Base-by-base conservation (phyloP, 306 rosid genomes). In the Begonia peltatifolia region DNA sequence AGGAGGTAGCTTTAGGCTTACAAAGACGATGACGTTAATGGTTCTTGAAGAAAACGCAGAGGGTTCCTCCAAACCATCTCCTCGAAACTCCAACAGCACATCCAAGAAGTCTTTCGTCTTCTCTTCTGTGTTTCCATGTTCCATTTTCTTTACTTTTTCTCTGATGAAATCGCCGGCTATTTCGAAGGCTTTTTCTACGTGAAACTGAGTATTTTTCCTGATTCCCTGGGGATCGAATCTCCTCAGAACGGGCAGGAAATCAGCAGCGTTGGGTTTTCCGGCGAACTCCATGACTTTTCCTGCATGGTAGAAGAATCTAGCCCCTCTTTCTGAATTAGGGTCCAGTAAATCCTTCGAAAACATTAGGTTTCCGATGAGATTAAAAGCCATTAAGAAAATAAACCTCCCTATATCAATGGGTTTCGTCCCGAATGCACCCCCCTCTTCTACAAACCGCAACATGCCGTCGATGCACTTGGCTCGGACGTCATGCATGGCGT, bases 231-330 rank as follows among this genome's bases (percentile, higher is more conserved):
- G 96, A 25, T 88, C 96, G 20, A 84, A 9, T 73, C 88, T 61
- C 68, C 70, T 73, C 9, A 84, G 22, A 18, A 63, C 10, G 0
- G 86, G 93, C 14, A 84, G 58, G 50, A 77, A 88, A 63, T 88
- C 96, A 0, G 96, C 94, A 15, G 78, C 59, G 11, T 88, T 84
- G 0, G 94, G 94, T 60, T 79, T 84, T 58, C 94, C 96, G 14
- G 93, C 86, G 20, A 63, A 63, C 65, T 88, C 88, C 96, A 79
- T 84, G 16, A 88, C 84, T 64, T 75, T 75, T 1, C 77, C 61
- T 0, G 87, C 75, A 42, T 88, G 94, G 57, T 60, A 41, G 51
- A 79, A 84, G 52, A 88, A 88, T 23, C 16, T 57, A 1, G 58
- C 75, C 7, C 96, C 96, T 58, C 79, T 81, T 65, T 73, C 80